phyloP scores from a whole-genome alignment of 148 eudicot species.

The Rhododendron molle region DNA sequence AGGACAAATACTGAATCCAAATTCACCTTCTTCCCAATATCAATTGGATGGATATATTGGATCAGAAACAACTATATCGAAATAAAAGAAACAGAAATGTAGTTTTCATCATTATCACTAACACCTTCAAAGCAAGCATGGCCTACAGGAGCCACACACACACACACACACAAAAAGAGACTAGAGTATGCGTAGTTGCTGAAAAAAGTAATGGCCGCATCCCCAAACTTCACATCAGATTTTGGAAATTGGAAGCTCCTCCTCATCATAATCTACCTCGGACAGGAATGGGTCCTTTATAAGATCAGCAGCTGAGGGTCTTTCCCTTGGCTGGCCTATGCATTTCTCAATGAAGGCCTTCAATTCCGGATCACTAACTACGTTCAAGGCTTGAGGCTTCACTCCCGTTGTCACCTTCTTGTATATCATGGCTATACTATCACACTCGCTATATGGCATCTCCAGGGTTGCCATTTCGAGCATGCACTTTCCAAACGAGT shows the following conservation, averaged over 20 bases:
- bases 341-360: slow-evolving; percentile 74
- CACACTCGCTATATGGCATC: too few species aligned
- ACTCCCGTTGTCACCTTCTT: too few species aligned
- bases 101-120: not conserved
- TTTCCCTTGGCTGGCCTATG: slow-evolving; percentile 54
- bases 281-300: slow-evolving; percentile 60
- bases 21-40: not conserved
- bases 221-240: not conserved
- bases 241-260: slow-evolving; percentile 8
- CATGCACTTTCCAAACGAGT: slow-evolving; percentile 79
- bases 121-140: not conserved
- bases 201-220: not conserved
- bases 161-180: not conserved
- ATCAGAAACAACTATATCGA: not conserved
- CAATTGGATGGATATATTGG: not conserved
- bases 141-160: not conserved
- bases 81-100: not conserved
- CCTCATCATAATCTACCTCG: slow-evolving; percentile 25
- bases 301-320: slow-evolving; percentile 71
- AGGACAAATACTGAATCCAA: not conserved
- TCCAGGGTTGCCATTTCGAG: slow-evolving; percentile 60
- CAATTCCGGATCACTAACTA: slow-evolving; percentile 49
- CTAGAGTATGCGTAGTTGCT: not conserved
- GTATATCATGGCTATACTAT: too few species aligned
- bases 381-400: slow-evolving; percentile 48